phyloP scores from a whole-genome alignment of 495 filamentous ascomycete species.

The Lasiosphaeria hispida region DNA sequence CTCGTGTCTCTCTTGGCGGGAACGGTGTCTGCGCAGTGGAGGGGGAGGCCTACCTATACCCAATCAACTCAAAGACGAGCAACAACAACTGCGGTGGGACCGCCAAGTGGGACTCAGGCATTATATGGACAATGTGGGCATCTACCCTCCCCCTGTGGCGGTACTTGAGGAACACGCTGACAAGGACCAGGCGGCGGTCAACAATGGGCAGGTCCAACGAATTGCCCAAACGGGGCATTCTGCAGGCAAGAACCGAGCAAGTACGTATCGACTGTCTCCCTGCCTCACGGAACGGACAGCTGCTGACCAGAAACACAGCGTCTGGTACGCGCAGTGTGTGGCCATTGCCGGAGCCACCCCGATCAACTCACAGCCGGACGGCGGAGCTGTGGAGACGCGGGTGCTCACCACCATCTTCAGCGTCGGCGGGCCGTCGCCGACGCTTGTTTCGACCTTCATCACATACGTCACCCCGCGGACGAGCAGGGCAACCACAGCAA shows the following conservation, averaged over 20 bases:
- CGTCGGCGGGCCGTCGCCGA: slow-evolving; percentile 22
- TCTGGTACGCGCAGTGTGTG: slow-evolving; percentile 29
- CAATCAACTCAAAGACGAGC: neutral
- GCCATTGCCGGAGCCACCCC: slow-evolving; percentile 7
- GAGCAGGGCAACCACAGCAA: slow-evolving; percentile 4
- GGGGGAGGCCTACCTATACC: slow-evolving; percentile 5
- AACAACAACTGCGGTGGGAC: neutral
- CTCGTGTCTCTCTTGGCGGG: slow-evolving; percentile 14
- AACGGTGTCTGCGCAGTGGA: slow-evolving; percentile 7
- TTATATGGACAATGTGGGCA: slow-evolving; percentile 25
- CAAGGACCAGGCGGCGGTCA: slow-evolving; percentile 19
- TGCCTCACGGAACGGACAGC: neutral
- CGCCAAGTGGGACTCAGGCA: slow-evolving; percentile 11
- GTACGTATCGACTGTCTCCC: slow-evolving; percentile 5
- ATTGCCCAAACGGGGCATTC: slow-evolving; percentile 21
- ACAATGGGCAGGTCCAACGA: slow-evolving; percentile 14
- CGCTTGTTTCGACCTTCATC: slow-evolving; percentile 21
- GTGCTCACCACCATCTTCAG: slow-evolving; percentile 25
- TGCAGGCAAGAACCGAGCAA: slow-evolving; percentile 21
- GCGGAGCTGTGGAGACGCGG: slow-evolving; percentile 7
- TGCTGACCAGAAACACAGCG: slow-evolving; percentile 2
- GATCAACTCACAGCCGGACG: neutral
- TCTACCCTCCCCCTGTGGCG: neutral
- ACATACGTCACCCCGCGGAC: slow-evolving; percentile 22
- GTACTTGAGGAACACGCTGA: too few relatives aligned